Evolutionary conservation across 148 eudicot genomes (phyloP).

Genomic region (Nepenthes gracilis): DNA sequence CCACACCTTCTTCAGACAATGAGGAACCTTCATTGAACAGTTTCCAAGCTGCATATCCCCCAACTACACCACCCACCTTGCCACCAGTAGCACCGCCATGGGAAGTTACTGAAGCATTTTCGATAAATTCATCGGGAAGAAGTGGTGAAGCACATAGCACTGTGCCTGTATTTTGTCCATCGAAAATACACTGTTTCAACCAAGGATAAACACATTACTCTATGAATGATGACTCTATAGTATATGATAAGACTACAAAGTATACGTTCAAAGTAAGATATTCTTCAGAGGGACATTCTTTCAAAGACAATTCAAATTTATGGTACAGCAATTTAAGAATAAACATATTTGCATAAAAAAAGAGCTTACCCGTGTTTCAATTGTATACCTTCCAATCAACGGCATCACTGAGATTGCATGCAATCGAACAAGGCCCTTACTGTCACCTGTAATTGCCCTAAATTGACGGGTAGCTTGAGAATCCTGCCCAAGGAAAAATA

Average conservation of each 20-base stretch:
- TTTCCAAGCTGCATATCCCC: constrained; percentile 55
- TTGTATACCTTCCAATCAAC: constrained; percentile 46
- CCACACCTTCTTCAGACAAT: constrained; percentile 81
- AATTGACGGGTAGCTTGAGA: constrained; percentile 15
- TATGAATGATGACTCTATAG: constrained; percentile 1
- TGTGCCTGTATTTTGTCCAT: constrained; percentile 69
- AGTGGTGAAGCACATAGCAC: constrained; percentile 81
- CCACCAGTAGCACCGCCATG: constrained; percentile 54
- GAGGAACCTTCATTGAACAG: constrained; percentile 46
- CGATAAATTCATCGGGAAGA: constrained; percentile 48
- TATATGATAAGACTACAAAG: too few relatives aligned
- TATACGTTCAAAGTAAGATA: not conserved
- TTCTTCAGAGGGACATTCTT: not conserved
- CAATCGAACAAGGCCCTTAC: constrained; percentile 66
- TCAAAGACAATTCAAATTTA: not conserved
- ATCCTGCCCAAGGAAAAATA: constrained; percentile 61
- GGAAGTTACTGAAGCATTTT: constrained; percentile 32
- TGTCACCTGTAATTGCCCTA: constrained; percentile 79
- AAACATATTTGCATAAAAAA: constrained; percentile 1
- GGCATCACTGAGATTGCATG: constrained; percentile 46
- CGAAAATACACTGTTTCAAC: constrained; percentile 66
- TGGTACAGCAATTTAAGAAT: not conserved
- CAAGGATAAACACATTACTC: constrained; percentile 2
- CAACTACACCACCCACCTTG: constrained; percentile 75
- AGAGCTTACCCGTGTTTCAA: constrained; percentile 41